Conservation (phyloP, 2,329 filamentous ascomycete species). For the Xenoacremonium recifei region DNA sequence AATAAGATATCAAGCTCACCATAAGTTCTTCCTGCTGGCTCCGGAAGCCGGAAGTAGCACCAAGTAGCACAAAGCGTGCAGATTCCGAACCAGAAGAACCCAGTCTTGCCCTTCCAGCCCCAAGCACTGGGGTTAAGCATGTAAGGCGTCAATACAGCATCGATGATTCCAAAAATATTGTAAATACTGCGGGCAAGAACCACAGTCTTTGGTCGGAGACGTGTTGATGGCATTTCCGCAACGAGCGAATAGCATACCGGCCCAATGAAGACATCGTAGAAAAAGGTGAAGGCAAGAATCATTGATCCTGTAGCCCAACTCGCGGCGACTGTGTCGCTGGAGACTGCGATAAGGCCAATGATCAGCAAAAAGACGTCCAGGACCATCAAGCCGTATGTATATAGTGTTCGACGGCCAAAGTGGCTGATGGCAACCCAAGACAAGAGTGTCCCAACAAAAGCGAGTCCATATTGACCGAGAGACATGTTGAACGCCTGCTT, state of each 20-base stretch:
- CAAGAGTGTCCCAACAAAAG: slow-evolving; percentile 37
- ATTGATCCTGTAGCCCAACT: slow-evolving; percentile 40
- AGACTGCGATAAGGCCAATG: slow-evolving; percentile 40
- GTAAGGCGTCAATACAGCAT: slow-evolving; percentile 16
- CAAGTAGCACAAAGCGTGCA: slow-evolving; percentile 13
- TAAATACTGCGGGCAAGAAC: slow-evolving; percentile 28
- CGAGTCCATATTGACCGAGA: slow-evolving; percentile 31
- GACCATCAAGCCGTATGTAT: slow-evolving; percentile 41
- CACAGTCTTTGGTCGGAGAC: slow-evolving; percentile 32
- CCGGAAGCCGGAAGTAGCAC: slow-evolving; percentile 23
- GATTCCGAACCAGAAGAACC: slow-evolving; percentile 19
- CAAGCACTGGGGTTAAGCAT: slow-evolving; percentile 22
- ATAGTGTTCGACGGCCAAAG: slow-evolving; percentile 8
- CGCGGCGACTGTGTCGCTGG: slow-evolving; percentile 12
- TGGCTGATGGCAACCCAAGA: slow-evolving; percentile 31
- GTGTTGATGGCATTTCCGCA: slow-evolving; percentile 32
- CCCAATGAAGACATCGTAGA: slow-evolving; percentile 34
- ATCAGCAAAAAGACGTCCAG: slow-evolving; percentile 39
- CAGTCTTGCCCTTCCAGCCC: slow-evolving; percentile 21
- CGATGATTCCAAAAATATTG: slow-evolving; percentile 20
- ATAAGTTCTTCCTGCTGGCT: slow-evolving; percentile 22
- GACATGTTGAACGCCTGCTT: slow-evolving; percentile 35
- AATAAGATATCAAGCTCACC: slow-evolving; percentile 23
- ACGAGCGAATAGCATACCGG: slow-evolving; percentile 72
- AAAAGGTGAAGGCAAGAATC: slow-evolving; percentile 38